Evolutionary conservation across 2,329 filamentous ascomycete species (phyloP).

Genomic region (Davidsoniella neocaledoniae): DNA sequence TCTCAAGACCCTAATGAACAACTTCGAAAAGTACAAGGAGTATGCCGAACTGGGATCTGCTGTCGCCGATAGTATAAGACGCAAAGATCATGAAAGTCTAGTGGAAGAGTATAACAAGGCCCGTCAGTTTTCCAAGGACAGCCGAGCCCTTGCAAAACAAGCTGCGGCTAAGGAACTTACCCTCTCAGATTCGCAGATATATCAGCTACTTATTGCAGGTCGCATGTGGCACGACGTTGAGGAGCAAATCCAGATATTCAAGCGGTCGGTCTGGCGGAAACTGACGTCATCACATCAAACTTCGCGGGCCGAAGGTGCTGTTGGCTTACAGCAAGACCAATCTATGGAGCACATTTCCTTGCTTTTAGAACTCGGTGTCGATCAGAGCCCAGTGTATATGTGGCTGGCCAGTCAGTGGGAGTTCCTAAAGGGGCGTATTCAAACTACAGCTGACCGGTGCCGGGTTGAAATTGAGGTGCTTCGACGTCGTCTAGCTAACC

Average conservation of each 20-base stretch:
- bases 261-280: constrained; percentile 74
- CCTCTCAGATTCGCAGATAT: constrained; percentile 62
- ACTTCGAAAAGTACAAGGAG: constrained; percentile 63
- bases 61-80: constrained; percentile 70
- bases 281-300: constrained; percentile 51
- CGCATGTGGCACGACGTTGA: constrained; percentile 94
- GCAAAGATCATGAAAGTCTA: constrained; percentile 75
- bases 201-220: constrained; percentile 73
- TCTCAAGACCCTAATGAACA: constrained; percentile 58
- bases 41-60: constrained; percentile 66
- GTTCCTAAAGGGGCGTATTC: constrained; percentile 73
- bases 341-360: constrained; percentile 84
- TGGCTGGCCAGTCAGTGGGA: constrained; percentile 88
- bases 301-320: constrained; percentile 30
- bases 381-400: constrained; percentile 91
- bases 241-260: constrained; percentile 71
- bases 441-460: constrained; percentile 63
- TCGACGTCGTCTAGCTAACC: constrained; percentile 59
- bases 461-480: constrained; percentile 86
- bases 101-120: constrained; percentile 77
- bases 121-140: constrained; percentile 65
- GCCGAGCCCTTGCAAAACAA: constrained; percentile 47
- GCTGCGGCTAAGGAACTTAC: constrained; percentile 28
- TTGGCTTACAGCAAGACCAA: constrained; percentile 51
- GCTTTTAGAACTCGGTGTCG: constrained; percentile 81